Evolutionary conservation across 83 land plant genomes (phyloP).

Genomic region (Diphasiastrum complanatum): DNA sequence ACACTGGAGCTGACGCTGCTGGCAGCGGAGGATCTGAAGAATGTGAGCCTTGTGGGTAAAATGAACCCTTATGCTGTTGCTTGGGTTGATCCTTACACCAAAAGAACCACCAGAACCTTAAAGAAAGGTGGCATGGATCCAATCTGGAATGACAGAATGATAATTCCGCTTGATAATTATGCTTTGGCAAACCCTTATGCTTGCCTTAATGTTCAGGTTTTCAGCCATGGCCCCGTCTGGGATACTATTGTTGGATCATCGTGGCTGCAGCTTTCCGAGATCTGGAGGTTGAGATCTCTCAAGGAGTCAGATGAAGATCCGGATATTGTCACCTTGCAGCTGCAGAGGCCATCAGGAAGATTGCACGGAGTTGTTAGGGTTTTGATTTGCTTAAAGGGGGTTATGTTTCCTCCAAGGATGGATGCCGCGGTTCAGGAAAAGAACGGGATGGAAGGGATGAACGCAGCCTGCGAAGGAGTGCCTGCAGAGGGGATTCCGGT

Average conservation of each 20-base stretch:
- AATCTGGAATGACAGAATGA: not conserved
- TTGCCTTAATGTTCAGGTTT: not conserved
- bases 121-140: not conserved
- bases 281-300: not conserved
- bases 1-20: not conserved
- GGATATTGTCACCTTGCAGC: not conserved
- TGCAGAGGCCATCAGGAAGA: not conserved
- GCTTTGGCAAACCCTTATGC: not conserved
- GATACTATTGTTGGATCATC: not conserved
- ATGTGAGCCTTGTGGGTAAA: not conserved
- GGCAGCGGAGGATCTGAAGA: not conserved
- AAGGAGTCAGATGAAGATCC: not conserved
- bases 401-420: not conserved
- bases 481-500: constrained; percentile 1
- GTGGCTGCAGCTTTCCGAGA: not conserved
- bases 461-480: not conserved
- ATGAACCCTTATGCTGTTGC: constrained; percentile 1
- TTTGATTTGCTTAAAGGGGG: not conserved
- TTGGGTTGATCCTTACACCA: not conserved
- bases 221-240: not conserved
- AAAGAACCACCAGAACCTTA: not conserved
- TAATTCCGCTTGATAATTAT: not conserved
- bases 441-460: no score
- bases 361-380: not conserved
- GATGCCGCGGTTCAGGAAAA: not conserved